Base-by-base conservation (phyloP, 1,139 yeast species). In the Scheffersomyces illinoinensis region DNA sequence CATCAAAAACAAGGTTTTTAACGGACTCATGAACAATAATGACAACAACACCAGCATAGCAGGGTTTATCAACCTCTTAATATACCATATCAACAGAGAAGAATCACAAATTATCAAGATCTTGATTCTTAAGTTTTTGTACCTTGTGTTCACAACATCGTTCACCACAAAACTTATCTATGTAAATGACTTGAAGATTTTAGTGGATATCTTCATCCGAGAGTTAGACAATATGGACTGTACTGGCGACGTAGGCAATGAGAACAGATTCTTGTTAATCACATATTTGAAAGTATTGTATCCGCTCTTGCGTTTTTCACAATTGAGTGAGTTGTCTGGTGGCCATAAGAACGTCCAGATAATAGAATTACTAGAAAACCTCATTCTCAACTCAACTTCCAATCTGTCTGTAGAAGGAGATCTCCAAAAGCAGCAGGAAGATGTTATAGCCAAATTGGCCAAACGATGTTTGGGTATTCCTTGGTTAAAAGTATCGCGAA, bases 191-290 rank as follows among this genome's bases (percentile, higher is more conserved):
- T 76, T 93, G 60, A 87, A 89, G 67, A 96, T 95, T 5, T 81
- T 95, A 61, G 86, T 90, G n/a, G 97, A 93, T 65, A 92, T 95
- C 8, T 81, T 93, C 57, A 81, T 93, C 4, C 77, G 98, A 58
- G 97, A 93, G 71, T 78, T 93, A 58, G 84, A 85, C 63, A 87
- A 93, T 68, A 74, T 92, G 55, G 86, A 82, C 50, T 77, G 74
- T 59, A 61, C 72, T 20, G 70, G 69, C n/a, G 68, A 69, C 14
- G 53, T 26, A 2, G 84, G 83, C 33, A 84, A 85, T 51, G 93
- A 88, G 62, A 79, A 85, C 54, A 62, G 74, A 53, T 67, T 76
- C 20, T 76, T 93, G 56, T 82, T 92, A 52, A 85, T 90, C 64
- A 90, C 96, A 0, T 92, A 90, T 66, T 74, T 93, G 53, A 82